A percentile compares a stretch with the other conserved stretches of the same genome.
phyloP scores from a whole-genome alignment of 352 stramenopile genomes.

The Saprolegnia diclina region DNA sequence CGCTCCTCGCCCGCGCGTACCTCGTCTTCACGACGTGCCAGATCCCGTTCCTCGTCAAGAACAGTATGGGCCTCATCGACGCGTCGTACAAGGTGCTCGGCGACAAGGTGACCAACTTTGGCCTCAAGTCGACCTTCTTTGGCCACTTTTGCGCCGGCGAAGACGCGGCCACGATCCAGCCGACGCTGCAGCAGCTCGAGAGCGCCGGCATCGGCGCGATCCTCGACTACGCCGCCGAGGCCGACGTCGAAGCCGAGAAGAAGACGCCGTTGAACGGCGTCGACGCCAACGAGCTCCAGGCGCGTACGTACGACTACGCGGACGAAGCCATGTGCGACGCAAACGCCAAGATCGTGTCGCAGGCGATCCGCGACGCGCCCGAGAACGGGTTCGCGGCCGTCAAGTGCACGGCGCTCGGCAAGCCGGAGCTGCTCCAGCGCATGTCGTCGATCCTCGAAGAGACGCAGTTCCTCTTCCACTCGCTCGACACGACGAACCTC shows the following conservation, averaged over 20 bases:
- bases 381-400: conserved; percentile 88
- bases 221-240: conserved; percentile 96
- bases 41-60: conserved; percentile 78
- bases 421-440: conserved; percentile 93
- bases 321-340: conserved; percentile 90
- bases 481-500: conserved; percentile 84
- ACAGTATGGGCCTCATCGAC: conserved; percentile 82
- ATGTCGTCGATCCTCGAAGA: conserved; percentile 93
- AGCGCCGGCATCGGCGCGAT: conserved; percentile 90
- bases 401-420: conserved; percentile 96
- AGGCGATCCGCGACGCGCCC: conserved; percentile 67
- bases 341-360: conserved; percentile 81
- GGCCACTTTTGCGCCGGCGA: conserved; percentile 96
- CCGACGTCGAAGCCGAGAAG: conserved; percentile 77
- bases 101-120: conserved; percentile 72
- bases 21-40: conserved; percentile 84
- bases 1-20: conserved; percentile 83
- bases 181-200: conserved; percentile 68
- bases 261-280: conserved; percentile 59
- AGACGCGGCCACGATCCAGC: conserved; percentile 77
- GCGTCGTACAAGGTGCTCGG: conserved; percentile 80
- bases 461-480: conserved; percentile 86
- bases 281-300: conserved; percentile 74
- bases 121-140: conserved; percentile 94
- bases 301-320: conserved; percentile 95